These are phyloP conservation scores for Hura crepitans DNA, from an alignment of 441 rosid genomes.

Conservation along the genomic window DNA sequence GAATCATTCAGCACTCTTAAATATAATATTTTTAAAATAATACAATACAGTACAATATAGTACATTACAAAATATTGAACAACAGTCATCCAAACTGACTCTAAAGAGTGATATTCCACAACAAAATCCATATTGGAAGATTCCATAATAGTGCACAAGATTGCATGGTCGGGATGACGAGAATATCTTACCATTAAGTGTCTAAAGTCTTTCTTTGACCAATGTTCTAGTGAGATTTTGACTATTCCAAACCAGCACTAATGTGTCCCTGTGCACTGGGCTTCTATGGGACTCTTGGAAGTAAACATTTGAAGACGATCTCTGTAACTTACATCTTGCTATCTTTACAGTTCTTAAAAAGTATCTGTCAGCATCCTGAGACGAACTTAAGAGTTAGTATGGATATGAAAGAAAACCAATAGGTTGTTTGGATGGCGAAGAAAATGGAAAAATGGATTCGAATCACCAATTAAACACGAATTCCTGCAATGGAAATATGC, in stretches of 20 bases:
- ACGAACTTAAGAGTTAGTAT: slow-evolving; percentile 18
- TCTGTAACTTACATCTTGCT: slow-evolving; percentile 50
- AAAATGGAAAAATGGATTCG: no score
- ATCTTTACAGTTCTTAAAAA: slow-evolving; percentile 48
- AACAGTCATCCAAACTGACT: no score
- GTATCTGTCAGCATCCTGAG: slow-evolving; percentile 36
- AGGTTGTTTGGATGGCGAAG: no score
- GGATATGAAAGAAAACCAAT: background rate
- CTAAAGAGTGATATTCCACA: no score
- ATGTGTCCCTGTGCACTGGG: slow-evolving; percentile 53
- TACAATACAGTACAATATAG: no score
- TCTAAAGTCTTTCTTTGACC: slow-evolving; percentile 59
- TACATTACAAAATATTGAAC: no score
- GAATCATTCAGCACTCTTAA: no score
- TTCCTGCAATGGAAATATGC: background rate
- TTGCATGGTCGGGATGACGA: background rate
- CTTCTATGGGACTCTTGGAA: slow-evolving; percentile 17
- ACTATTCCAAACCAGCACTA: slow-evolving; percentile 50
- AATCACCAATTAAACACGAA: background rate
- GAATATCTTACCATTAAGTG: background rate
- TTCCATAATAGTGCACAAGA: background rate
- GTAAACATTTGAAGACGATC: slow-evolving; percentile 29
- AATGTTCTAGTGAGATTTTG: slow-evolving; percentile 35
- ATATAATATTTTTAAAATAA: no score
- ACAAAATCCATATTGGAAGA: no score